phyloP scores from a whole-genome alignment of 208 protist species.

The Leptomonas pyrrhocoris region DNA sequence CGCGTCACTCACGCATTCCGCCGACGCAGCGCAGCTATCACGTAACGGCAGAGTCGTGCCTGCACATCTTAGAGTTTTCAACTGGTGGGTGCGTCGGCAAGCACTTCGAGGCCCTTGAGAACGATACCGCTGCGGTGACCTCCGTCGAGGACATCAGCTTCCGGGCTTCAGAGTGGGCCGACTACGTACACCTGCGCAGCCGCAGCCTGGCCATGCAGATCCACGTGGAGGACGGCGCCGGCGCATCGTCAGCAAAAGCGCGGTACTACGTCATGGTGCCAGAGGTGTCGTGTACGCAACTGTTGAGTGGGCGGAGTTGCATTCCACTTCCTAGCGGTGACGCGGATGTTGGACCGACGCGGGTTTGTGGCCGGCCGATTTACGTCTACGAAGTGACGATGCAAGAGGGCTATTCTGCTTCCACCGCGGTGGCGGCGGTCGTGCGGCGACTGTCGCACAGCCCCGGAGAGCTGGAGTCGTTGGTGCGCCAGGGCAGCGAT shows the following conservation, averaged over 20 bases:
- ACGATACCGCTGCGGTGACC: not conserved
- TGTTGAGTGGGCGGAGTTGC: slow-evolving; percentile 16
- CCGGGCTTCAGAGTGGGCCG: slow-evolving; percentile 6
- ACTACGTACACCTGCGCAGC: slow-evolving; percentile 28
- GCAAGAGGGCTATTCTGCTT: not conserved
- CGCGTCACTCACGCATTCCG: slow-evolving; percentile 23
- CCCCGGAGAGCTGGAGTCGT: slow-evolving; percentile 2
- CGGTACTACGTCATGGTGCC: slow-evolving; percentile 35
- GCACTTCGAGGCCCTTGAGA: slow-evolving; percentile 7
- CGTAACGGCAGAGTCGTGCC: slow-evolving; percentile 27
- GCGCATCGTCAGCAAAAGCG: not conserved
- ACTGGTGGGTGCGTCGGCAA: slow-evolving; percentile 39
- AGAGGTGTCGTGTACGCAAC: slow-evolving; percentile 23
- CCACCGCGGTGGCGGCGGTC: not conserved
- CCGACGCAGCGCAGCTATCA: slow-evolving; percentile 19
- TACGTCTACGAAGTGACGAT: slow-evolving; percentile 27
- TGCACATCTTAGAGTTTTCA: slow-evolving; percentile 56
- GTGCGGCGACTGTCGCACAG: slow-evolving; percentile 7
- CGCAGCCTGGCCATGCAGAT: slow-evolving; percentile 10
- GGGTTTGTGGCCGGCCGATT: slow-evolving; percentile 26
- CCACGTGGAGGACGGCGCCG: slow-evolving; percentile 14
- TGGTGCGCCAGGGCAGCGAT: slow-evolving; percentile 1
- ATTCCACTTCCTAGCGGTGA: not conserved
- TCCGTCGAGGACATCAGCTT: slow-evolving; percentile 14
- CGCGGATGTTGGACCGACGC: not conserved